Evolutionary conservation across 345 rosid species (phyloP).

Genomic region (Anastatica hierochuntica): DNA sequence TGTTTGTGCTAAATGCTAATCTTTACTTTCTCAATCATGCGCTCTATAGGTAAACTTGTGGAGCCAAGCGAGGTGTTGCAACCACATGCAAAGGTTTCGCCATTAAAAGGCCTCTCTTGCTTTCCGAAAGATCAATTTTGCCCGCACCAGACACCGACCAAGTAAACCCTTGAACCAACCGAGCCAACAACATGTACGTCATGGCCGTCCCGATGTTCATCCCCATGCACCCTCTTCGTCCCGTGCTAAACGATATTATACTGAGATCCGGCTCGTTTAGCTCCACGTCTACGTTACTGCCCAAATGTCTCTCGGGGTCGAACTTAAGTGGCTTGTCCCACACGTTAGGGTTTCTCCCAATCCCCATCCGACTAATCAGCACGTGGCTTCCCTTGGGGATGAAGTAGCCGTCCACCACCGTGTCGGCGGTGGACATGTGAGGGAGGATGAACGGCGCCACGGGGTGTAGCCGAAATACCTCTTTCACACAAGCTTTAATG

Average conservation of each 20-base stretch:
- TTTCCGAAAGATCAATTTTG: conserved; percentile 19
- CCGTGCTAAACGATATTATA: conserved; percentile 38
- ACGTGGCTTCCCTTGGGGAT: conserved; percentile 51
- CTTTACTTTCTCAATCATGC: not conserved
- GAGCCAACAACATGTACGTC: conserved; percentile 40
- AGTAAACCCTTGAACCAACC: conserved; percentile 39
- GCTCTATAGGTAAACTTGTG: conserved; percentile 20
- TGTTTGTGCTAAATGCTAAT: too few species aligned
- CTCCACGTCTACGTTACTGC: not conserved
- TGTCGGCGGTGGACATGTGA: conserved; percentile 26
- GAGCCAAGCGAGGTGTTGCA: conserved; percentile 33
- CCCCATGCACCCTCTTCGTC: conserved; percentile 44
- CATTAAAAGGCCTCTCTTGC: conserved; percentile 1
- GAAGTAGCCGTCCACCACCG: conserved; percentile 29
- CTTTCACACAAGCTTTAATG: conserved; percentile 42
- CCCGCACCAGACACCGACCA: conserved; percentile 25
- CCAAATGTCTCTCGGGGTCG: conserved; percentile 41
- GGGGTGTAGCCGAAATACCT: conserved; percentile 47
- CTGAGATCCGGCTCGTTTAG: conserved; percentile 27
- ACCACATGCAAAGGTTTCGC: conserved; percentile 25
- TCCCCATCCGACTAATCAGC: conserved; percentile 31
- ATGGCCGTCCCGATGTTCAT: conserved; percentile 32
- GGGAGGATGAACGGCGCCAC: conserved; percentile 36
- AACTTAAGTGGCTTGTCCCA: conserved; percentile 42
- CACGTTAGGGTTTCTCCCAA: conserved; percentile 38